These are phyloP conservation scores for Phytophthora melonis DNA, from an alignment of 352 stramenopile genomes.

Conservation along the genomic window DNA sequence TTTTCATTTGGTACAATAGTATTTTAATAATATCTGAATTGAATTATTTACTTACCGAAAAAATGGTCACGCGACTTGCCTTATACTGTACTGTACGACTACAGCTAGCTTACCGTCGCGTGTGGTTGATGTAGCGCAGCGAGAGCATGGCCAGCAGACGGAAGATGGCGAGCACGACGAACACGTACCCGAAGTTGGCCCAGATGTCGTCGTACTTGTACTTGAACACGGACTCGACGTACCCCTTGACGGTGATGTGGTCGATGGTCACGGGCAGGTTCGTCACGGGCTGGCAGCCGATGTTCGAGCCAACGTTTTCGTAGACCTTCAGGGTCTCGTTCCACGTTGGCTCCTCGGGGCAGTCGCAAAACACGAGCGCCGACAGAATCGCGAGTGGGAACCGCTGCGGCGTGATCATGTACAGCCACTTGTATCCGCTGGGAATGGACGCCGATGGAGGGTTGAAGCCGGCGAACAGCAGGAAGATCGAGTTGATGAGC, in stretches of 20 bases:
- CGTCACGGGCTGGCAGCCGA: constrained; percentile 32
- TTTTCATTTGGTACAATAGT: no score
- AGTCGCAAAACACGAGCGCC: constrained; percentile 43
- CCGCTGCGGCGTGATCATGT: constrained; percentile 42
- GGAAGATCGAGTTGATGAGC: constrained; percentile 48
- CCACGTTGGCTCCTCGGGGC: constrained; percentile 32
- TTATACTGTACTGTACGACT: neutral
- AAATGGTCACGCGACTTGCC: neutral
- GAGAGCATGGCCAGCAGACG: constrained; percentile 32
- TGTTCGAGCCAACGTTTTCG: constrained; percentile 24
- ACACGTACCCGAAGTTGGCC: constrained; percentile 35
- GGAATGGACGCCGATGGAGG: constrained; percentile 43
- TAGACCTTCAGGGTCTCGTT: constrained; percentile 25
- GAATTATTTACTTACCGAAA: no score
- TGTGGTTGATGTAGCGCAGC: constrained; percentile 51
- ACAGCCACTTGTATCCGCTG: constrained; percentile 44
- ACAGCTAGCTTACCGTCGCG: neutral
- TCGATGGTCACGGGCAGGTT: constrained; percentile 21
- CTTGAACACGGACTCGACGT: constrained; percentile 33
- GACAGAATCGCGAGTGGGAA: constrained; percentile 41
- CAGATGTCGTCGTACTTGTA: constrained; percentile 33
- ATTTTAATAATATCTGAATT: no score
- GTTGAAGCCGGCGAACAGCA: constrained; percentile 47
- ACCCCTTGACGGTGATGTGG: constrained; percentile 24
- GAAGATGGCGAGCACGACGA: constrained; percentile 39